Conservation (phyloP, 2,329 filamentous ascomycete species). For the Colletotrichum abscissum region DNA sequence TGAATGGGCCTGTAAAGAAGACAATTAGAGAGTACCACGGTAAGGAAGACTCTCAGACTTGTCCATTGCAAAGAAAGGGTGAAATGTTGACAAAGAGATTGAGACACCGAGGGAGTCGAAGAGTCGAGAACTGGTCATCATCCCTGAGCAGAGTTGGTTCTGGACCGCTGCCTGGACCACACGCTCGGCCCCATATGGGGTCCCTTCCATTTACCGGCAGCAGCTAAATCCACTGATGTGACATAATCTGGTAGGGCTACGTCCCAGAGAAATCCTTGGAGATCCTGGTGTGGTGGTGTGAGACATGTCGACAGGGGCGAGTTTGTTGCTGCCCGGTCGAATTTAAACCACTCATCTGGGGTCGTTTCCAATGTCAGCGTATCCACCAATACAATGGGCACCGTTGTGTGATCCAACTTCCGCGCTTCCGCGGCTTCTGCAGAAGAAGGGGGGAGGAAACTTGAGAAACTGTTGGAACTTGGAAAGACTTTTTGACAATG, state of each 20-base stretch:
- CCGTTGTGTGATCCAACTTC: background rate
- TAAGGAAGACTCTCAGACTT: background rate
- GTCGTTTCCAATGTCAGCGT: background rate
- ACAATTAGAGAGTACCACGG: background rate
- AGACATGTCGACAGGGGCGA: background rate
- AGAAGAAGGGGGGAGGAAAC: background rate
- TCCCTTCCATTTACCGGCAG: conserved; percentile 12
- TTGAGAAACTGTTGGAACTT: background rate
- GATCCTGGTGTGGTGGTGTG: background rate
- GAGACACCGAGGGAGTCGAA: background rate
- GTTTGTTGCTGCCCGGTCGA: background rate
- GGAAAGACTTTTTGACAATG: background rate
- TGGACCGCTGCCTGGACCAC: conserved; percentile 5
- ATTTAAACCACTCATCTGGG: background rate
- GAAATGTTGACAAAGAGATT: background rate
- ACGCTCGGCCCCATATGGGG: background rate
- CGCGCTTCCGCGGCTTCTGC: background rate
- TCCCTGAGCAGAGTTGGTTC: background rate
- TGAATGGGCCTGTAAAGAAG: background rate
- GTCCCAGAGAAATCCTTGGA: conserved; percentile 11
- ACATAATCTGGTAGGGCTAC: conserved; percentile 21
- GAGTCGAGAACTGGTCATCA: background rate
- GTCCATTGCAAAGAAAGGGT: background rate
- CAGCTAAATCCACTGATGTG: conserved; percentile 1
- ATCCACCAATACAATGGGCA: background rate